Conservation (phyloP, 768 basidiomycete genomes). For the Coprinopsis sp. region DNA sequence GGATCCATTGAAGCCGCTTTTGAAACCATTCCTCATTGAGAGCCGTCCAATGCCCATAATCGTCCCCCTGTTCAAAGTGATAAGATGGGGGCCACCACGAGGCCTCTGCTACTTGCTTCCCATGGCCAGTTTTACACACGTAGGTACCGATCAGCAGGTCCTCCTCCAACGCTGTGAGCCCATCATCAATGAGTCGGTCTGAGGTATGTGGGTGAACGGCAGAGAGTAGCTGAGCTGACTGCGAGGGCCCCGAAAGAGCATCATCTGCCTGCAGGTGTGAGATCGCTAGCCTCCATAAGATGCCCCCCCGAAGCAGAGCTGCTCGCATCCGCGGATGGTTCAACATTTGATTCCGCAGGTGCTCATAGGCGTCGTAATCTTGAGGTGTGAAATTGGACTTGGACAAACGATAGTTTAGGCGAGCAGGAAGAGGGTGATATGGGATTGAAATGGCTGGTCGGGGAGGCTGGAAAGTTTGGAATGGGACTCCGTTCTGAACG, state of each 20-base stretch:
- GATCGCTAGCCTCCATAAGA: neutral
- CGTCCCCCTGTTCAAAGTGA: neutral
- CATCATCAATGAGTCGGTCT: too few relatives aligned
- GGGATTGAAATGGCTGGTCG: neutral
- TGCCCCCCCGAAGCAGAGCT: neutral
- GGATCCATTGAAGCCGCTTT: neutral
- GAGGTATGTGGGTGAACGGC: too few relatives aligned
- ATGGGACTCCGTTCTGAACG: neutral
- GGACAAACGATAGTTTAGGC: neutral
- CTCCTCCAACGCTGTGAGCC: neutral
- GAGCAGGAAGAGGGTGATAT: neutral
- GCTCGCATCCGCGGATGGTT: neutral
- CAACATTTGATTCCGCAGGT: neutral
- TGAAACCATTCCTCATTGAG: neutral
- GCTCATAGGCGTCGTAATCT: neutral
- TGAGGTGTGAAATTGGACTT: neutral
- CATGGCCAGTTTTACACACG: neutral
- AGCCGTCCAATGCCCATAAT: neutral
- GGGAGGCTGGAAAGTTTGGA: neutral
- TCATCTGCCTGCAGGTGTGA: neutral
- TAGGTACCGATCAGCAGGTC: neutral
- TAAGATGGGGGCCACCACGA: neutral
- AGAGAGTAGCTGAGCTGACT: too few relatives aligned
- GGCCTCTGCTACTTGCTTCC: neutral
- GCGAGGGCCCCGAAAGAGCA: neutral